Percentiles rank a stretch among this genome's conserved stretches.
phyloP scores from a whole-genome alignment of 2,329 filamentous ascomycete species.

The Colletotrichum limetticola region DNA sequence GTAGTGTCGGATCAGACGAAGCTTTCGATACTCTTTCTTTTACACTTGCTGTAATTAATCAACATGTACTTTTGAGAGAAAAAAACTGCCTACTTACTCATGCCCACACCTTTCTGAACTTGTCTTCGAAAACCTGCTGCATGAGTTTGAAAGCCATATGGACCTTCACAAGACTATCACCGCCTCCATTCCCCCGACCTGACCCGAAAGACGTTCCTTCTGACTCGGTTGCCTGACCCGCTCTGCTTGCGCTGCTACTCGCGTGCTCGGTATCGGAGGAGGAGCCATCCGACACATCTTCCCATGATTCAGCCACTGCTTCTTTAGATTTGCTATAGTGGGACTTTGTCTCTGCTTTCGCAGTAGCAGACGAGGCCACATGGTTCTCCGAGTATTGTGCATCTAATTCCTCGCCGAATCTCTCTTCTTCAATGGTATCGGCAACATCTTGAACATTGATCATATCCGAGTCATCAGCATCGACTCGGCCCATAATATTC shows the following conservation, averaged over 20 bases:
- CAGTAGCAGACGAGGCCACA: background rate
- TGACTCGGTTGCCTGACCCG: background rate
- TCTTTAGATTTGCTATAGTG: constrained; percentile 47
- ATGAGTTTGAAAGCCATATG: constrained; percentile 68
- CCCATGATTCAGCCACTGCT: constrained; percentile 58
- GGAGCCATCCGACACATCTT: constrained; percentile 44
- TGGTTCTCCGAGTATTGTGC: background rate
- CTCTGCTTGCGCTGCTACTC: constrained; percentile 40
- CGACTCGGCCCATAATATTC: constrained; percentile 57
- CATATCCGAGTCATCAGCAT: constrained; percentile 42
- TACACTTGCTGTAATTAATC: too few species aligned
- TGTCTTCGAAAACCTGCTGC: constrained; percentile 69
- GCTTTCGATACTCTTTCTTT: too few species aligned
- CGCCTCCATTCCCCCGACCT: constrained; percentile 45
- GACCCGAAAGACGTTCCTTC: background rate
- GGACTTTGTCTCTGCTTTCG: background rate
- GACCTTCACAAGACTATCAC: constrained; percentile 63
- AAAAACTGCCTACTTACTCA: constrained; percentile 43
- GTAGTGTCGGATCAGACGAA: too few species aligned
- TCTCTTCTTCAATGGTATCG: constrained; percentile 53
- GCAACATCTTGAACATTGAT: constrained; percentile 57
- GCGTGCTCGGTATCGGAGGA: background rate
- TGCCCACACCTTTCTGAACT: constrained; percentile 72
- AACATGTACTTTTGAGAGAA: too few species aligned
- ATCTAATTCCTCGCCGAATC: background rate